Percentiles rank a stretch among this genome's conserved stretches.
Conservation (phyloP, 495 filamentous ascomycete species). For the Penicillium cinerascens region DNA sequence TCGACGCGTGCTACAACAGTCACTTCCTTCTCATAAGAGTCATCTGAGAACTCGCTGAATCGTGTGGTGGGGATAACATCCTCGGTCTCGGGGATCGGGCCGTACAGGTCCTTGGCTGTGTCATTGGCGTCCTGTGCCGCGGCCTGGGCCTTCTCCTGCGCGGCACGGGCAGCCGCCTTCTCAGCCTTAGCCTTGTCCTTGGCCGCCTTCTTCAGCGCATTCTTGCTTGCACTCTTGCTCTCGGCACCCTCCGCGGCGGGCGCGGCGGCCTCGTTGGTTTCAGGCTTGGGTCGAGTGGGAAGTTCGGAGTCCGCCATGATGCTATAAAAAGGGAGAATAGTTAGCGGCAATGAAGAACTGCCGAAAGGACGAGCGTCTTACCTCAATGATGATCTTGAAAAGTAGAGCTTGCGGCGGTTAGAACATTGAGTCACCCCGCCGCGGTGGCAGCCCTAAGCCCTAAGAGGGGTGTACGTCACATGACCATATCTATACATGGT, state of each 20-base stretch:
- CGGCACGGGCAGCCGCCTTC: slow-evolving; percentile 52
- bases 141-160: slow-evolving; percentile 49
- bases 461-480: slow-evolving; percentile 38
- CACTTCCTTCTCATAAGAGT: slow-evolving; percentile 67
- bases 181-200: slow-evolving; percentile 68
- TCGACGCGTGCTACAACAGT: slow-evolving; percentile 81
- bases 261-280: slow-evolving; percentile 36
- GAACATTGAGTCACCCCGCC: slow-evolving; percentile 36
- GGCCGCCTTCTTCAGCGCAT: slow-evolving; percentile 61
- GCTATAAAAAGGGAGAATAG: slow-evolving; percentile 11
- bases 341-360: neutral
- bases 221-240: slow-evolving; percentile 54
- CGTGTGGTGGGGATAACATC: slow-evolving; percentile 32
- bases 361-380: slow-evolving; percentile 2
- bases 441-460: slow-evolving; percentile 43
- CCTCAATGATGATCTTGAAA: slow-evolving; percentile 19
- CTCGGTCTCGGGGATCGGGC: slow-evolving; percentile 43
- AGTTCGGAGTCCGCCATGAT: slow-evolving; percentile 48
- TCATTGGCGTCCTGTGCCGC: slow-evolving; percentile 59
- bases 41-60: slow-evolving; percentile 50
- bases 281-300: slow-evolving; percentile 47
- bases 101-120: slow-evolving; percentile 68
- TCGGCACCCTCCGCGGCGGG: slow-evolving; percentile 36
- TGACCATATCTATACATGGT: slow-evolving; percentile 9
- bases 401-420: slow-evolving; percentile 9